Evolutionary conservation across 2,329 filamentous ascomycete species (phyloP), one percentile per base, ranked within the genome.

Genomic region (Capronia coronata): DNA sequence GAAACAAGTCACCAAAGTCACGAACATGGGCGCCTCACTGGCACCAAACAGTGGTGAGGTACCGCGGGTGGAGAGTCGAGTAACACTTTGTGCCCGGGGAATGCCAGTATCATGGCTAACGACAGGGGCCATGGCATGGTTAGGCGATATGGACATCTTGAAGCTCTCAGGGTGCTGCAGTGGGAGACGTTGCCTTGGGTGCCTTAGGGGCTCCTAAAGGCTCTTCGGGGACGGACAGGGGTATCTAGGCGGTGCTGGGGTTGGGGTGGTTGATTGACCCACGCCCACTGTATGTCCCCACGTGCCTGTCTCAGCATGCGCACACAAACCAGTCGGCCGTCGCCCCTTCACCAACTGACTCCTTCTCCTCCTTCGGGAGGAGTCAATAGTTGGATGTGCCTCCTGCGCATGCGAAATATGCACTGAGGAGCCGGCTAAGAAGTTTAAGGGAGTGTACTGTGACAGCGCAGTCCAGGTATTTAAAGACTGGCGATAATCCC

Each of bases 21-120:
- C 34, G 19, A 41, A 46, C 49, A 46, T 43, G 51, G 51, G 50
- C 50, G 54, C 51, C 43, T 56, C 43, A 35, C 32, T 34, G 45
- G 14, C 43, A 46, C 50, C 40, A 53, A 51, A 50, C 47, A 49
- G 49, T 50, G 49, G 49, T 51, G 47, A 56, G 54, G 43, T 51
- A 38, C 30, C 30, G 21, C n/a, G 42, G 21, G 45, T 54, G 48
- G 50, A 32, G 51, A 22, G 27, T 13, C 16, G 16, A 23, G 22
- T 23, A 41, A 21, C 3, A 4, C 18, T 23, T 19, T 19, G 3
- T 7, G 6, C 4, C 32, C 11, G 5, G 35, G 16, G 19, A 19
- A 16, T 5, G 4, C 14, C 21, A 18, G 35, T n/a, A 27, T 48
- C n/a, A 27, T 42, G 19, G 45, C 25, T 38, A 27, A 38, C 3